Conservation (phyloP, 106 monocot species). For the Xerophyta viscosa region DNA sequence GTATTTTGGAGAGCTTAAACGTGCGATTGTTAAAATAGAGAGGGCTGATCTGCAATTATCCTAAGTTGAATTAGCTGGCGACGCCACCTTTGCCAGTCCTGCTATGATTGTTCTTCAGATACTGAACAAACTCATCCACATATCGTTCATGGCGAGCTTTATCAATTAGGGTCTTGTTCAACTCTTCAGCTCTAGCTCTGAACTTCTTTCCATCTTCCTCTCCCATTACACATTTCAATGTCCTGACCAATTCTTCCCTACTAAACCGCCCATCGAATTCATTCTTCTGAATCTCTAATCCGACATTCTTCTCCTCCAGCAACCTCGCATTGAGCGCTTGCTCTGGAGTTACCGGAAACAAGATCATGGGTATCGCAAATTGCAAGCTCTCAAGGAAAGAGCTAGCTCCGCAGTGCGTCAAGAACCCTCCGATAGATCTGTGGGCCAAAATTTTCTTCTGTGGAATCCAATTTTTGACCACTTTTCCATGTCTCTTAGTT, state of each 20-base stretch:
- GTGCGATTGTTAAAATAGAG: too few relatives aligned
- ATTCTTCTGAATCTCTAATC: constrained; percentile 10
- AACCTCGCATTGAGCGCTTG: constrained; percentile 12
- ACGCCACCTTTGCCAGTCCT: too few relatives aligned
- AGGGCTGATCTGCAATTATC: too few relatives aligned
- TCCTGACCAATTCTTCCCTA: constrained; percentile 4
- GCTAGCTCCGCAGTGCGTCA: constrained; percentile 29
- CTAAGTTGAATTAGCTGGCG: too few relatives aligned
- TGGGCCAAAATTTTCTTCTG: constrained; percentile 27
- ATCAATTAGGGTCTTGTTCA: not conserved
- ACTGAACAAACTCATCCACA: constrained; percentile 2
- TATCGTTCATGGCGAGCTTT: not conserved
- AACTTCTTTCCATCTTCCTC: constrained; percentile 1
- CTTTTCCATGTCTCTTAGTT: constrained; percentile 4
- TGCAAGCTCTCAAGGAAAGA: constrained; percentile 12
- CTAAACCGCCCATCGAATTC: constrained; percentile 11
- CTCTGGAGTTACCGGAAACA: constrained; percentile 14
- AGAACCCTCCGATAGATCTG: constrained; percentile 18
- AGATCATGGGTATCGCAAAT: constrained; percentile 2
- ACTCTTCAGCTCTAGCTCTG: not conserved
- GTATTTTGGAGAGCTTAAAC: too few relatives aligned
- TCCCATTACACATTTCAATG: constrained; percentile 12
- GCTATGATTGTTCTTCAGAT: not conserved
- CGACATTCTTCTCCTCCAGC: constrained; percentile 9
- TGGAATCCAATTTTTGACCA: constrained; percentile 15